phyloP scores from a whole-genome alignment of 306 rosid genomes.

The Inga leiocalycina region DNA sequence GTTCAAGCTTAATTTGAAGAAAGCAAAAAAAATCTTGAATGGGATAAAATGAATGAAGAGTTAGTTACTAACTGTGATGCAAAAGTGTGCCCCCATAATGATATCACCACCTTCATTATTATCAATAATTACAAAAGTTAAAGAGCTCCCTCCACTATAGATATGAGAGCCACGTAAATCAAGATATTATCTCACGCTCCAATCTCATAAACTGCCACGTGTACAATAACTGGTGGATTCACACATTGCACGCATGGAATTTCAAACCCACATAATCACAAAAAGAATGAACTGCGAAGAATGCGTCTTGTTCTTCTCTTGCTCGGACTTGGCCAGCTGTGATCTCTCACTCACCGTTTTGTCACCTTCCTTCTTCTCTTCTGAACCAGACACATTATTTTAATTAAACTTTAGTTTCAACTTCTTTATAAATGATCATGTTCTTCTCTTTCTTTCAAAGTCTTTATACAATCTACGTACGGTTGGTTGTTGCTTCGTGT shows the following conservation, averaged over 20 bases:
- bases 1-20: background rate
- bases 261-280: background rate
- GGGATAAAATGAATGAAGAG: background rate
- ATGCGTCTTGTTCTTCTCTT: background rate
- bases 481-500: slow-evolving; percentile 14
- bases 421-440: background rate
- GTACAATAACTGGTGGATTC: background rate
- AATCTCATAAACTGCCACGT: background rate
- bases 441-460: background rate
- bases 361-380: background rate
- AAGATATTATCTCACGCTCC: background rate
- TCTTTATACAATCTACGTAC: background rate
- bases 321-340: background rate
- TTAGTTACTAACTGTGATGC: background rate
- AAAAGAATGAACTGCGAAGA: background rate
- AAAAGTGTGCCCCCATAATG: background rate
- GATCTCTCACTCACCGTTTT: background rate
- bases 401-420: background rate
- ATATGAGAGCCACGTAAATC: background rate
- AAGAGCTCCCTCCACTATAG: background rate
- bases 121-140: background rate
- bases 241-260: background rate
- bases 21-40: background rate
- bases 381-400: background rate
- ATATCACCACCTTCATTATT: background rate